phyloP scores from a whole-genome alignment of 2,329 filamentous ascomycete species.

The Tolypocladium ovalisporum region DNA sequence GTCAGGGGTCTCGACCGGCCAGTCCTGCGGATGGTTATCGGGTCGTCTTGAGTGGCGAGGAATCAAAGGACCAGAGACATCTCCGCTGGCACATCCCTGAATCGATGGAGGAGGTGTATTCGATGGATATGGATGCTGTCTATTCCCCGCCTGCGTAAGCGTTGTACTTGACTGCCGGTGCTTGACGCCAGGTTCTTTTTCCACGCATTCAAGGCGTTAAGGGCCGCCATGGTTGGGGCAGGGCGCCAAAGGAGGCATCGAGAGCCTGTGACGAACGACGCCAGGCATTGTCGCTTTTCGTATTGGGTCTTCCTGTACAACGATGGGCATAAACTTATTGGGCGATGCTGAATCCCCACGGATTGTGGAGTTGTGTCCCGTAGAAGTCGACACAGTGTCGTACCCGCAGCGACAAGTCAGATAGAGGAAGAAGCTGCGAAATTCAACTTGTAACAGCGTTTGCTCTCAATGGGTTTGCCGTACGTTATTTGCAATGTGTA shows the following conservation, averaged over 20 bases:
- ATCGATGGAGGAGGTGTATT: conserved; percentile 23
- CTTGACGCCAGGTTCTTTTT: neutral
- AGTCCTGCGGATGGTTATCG: conserved; percentile 18
- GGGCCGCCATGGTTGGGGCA: neutral
- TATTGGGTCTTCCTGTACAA: neutral
- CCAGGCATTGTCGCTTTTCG: neutral
- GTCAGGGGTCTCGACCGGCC: conserved; percentile 16
- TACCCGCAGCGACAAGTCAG: neutral
- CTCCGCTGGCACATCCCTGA: conserved; percentile 24
- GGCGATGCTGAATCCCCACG: conserved; percentile 1
- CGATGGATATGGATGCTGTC: conserved; percentile 25
- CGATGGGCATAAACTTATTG: neutral
- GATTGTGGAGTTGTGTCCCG: neutral
- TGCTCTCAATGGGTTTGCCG: neutral
- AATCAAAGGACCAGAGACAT: conserved; percentile 14
- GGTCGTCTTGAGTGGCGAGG: conserved; percentile 16
- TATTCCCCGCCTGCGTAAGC: conserved; percentile 17
- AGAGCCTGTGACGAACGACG: neutral
- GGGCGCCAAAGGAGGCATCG: neutral
- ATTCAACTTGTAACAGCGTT: neutral
- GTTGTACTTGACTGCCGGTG: neutral
- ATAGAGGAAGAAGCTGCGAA: neutral
- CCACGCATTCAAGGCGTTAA: conserved; percentile 8
- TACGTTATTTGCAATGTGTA: neutral
- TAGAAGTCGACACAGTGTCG: neutral